A percentile compares a stretch with the other conserved stretches of the same genome.
These are phyloP conservation scores for Xerophyta viscosa DNA, from an alignment of 106 monocot species.

Conservation along the genomic window DNA sequence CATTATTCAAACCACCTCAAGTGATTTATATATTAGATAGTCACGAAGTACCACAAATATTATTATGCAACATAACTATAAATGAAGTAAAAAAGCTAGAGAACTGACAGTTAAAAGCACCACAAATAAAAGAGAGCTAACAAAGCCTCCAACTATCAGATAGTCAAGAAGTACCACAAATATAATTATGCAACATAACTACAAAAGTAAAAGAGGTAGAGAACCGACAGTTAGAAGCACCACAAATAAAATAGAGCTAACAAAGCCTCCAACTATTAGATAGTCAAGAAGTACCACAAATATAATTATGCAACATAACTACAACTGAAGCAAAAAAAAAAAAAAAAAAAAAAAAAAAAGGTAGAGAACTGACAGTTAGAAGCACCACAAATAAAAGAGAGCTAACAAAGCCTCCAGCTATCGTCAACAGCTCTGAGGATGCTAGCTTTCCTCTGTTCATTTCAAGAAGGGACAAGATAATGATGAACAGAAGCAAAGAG, in stretches of 20 bases:
- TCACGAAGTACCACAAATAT: no score
- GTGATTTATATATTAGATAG: no score
- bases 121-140: conserved; percentile 83
- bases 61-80: no score
- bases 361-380: conserved; percentile 53
- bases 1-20: no score
- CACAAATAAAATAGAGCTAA: conserved; percentile 83
- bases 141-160: conserved; percentile 69
- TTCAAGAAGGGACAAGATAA: conserved; percentile 75
- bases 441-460: conserved; percentile 77
- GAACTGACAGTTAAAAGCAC: conserved; percentile 60
- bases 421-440: conserved; percentile 84
- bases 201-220: no score
- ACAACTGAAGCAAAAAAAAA: no score
- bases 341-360: no score
- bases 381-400: conserved; percentile 70
- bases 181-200: no score
- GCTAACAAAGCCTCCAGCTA: conserved; percentile 76
- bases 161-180: no score
- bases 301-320: no score
- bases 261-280: conserved; percentile 69
- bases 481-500: conserved; percentile 62
- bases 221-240: conserved; percentile 60
- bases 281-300: no score
- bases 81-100: no score